Percentiles rank a stretch among this genome's conserved stretches.
These are phyloP conservation scores for Penicillium hordei DNA, from an alignment of 2,329 filamentous ascomycete species.

Conservation along the genomic window DNA sequence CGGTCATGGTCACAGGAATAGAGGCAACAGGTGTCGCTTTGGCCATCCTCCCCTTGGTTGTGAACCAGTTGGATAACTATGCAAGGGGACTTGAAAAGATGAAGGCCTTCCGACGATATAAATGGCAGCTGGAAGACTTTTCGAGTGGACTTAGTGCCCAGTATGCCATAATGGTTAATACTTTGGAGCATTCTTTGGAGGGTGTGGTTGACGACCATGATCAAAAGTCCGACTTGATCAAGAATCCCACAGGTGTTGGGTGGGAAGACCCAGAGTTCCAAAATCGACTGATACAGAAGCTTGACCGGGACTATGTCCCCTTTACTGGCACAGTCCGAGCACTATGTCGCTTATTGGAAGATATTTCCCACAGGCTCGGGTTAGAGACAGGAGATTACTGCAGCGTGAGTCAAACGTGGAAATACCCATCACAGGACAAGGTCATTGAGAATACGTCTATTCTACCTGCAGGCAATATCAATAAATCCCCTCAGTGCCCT, in stretches of 20 bases:
- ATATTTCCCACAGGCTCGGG: neutral
- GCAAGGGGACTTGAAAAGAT: constrained; percentile 20
- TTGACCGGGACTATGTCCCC: neutral
- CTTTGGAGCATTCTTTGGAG: neutral
- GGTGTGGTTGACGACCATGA: neutral
- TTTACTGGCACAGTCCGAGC: neutral
- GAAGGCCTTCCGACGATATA: constrained; percentile 16
- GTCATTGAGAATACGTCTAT: too few species aligned
- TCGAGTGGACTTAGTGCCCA: constrained; percentile 5
- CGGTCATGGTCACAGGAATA: constrained; percentile 5
- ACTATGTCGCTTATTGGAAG: neutral
- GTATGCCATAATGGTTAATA: constrained; percentile 12
- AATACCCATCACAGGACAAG: too few species aligned
- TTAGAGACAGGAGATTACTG: neutral
- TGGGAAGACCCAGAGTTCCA: neutral
- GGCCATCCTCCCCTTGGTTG: constrained; percentile 25
- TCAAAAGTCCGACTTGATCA: neutral
- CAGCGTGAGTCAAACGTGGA: too few species aligned
- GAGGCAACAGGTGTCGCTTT: constrained; percentile 19
- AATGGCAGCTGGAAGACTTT: constrained; percentile 12
- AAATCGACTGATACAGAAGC: neutral
- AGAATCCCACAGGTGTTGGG: neutral
- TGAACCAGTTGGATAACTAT: constrained; percentile 26
- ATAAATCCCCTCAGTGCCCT: neutral
- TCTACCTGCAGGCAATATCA: too few species aligned